Evolutionary conservation across 2,329 filamentous ascomycete species (phyloP).

Genomic region (Beauveria sp.): DNA sequence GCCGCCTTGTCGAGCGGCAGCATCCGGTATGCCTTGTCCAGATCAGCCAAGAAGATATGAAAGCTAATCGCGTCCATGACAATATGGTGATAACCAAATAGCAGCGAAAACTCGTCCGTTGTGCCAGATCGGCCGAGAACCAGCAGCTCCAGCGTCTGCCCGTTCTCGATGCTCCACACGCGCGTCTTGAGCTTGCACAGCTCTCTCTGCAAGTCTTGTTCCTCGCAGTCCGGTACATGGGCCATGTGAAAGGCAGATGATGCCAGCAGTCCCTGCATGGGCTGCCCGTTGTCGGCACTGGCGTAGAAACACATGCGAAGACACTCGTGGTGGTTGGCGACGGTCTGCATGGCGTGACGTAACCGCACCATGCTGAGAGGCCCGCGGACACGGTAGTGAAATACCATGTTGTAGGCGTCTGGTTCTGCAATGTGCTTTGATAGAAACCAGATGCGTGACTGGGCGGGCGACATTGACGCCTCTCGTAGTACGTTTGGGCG

Average conservation of each 20-base stretch:
- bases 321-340: constrained; percentile 25
- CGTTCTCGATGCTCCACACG: constrained; percentile 27
- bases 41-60: constrained; percentile 34
- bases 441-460: constrained; percentile 35
- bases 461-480: constrained; percentile 13
- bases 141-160: constrained; percentile 23
- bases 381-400: constrained; percentile 25
- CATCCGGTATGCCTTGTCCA: constrained; percentile 33
- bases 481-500: constrained; percentile 27
- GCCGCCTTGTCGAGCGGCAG: background rate
- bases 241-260: constrained; percentile 21
- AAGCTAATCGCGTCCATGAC: constrained; percentile 40
- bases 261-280: constrained; percentile 19
- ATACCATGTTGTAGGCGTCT: constrained; percentile 32
- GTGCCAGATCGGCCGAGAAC: constrained; percentile 25
- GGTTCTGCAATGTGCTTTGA: constrained; percentile 25
- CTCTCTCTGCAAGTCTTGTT: constrained; percentile 21
- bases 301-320: constrained; percentile 24
- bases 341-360: constrained; percentile 23
- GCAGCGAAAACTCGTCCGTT: constrained; percentile 26
- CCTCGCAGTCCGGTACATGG: constrained; percentile 13
- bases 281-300: constrained; percentile 13
- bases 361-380: constrained; percentile 23
- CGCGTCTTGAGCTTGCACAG: constrained; percentile 22
- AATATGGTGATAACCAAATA: constrained; percentile 42